phyloP scores from a whole-genome alignment of 2,329 filamentous ascomycete genomes.

The Penicillium sp. region DNA sequence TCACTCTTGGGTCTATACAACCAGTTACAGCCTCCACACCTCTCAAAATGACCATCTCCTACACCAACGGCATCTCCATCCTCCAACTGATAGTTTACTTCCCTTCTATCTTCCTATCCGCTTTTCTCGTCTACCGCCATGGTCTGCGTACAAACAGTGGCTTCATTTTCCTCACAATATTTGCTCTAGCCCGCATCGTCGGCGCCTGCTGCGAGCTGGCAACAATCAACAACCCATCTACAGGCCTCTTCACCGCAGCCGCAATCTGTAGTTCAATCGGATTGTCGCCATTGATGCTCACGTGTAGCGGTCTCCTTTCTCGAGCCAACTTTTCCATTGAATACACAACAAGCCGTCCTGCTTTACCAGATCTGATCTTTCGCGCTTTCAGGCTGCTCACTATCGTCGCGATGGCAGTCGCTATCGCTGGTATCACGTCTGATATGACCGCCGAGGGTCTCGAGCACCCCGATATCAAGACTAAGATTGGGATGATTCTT shows the following conservation, averaged over 20 bases:
- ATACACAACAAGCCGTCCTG: constrained; percentile 10
- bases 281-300: constrained; percentile 49
- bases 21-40: background rate
- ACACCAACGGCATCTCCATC: constrained; percentile 33
- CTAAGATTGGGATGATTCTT: constrained; percentile 45
- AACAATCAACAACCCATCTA: constrained; percentile 45
- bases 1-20: background rate
- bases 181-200: constrained; percentile 53
- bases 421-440: constrained; percentile 46
- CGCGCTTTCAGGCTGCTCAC: constrained; percentile 31
- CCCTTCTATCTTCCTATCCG: constrained; percentile 31
- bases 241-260: constrained; percentile 40
- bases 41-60: constrained; percentile 25
- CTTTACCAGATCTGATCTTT: constrained; percentile 26
- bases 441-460: constrained; percentile 30
- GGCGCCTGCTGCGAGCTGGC: constrained; percentile 52
- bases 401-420: constrained; percentile 35
- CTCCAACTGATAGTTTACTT: constrained; percentile 38
- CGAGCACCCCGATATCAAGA: constrained; percentile 32
- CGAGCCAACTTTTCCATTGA: constrained; percentile 31
- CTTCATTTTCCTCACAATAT: constrained; percentile 55
- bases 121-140: constrained; percentile 35
- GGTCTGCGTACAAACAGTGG: constrained; percentile 46
- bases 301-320: constrained; percentile 46
- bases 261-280: constrained; percentile 49